A percentile compares a stretch with the other conserved stretches of the same genome.
Conservation (phyloP, 1,139 yeast species). For the Debaryomyces fabryi region DNA sequence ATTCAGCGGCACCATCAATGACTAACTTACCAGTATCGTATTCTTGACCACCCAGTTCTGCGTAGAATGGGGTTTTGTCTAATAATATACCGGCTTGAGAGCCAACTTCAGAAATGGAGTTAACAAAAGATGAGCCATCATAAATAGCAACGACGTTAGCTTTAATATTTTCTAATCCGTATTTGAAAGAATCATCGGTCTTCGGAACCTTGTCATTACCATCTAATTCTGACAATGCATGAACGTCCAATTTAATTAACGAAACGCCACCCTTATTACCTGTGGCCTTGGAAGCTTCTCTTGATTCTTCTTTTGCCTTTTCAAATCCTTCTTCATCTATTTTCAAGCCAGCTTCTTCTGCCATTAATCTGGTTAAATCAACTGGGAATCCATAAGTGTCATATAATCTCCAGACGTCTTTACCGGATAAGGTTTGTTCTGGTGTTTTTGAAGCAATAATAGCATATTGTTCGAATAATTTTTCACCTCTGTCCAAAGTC, state of each 20-base stretch:
- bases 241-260: constrained; percentile 84
- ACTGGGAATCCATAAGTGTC: constrained; percentile 99
- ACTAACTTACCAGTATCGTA: constrained; percentile 92
- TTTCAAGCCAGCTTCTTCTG: constrained; percentile 94
- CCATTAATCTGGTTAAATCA: constrained; percentile 96
- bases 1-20: constrained; percentile 84
- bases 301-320: constrained; percentile 81
- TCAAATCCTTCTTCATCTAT: constrained; percentile 93
- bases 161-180: constrained; percentile 63
- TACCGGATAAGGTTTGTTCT: constrained; percentile 80
- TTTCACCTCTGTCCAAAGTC: constrained; percentile 97
- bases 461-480: constrained; percentile 91
- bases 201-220: constrained; percentile 64
- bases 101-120: constrained; percentile 41
- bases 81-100: constrained; percentile 77
- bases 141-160: constrained; percentile 72
- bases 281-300: constrained; percentile 93
- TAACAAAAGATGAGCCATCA: constrained; percentile 64
- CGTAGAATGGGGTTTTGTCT: constrained; percentile 92
- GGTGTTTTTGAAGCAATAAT: constrained; percentile 75
- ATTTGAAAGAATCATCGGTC: constrained; percentile 82
- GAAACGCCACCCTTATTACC: constrained; percentile 62
- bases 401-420: constrained; percentile 96
- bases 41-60: constrained; percentile 99
- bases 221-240: constrained; percentile 71